Evolutionary conservation across 1,284 basidiomycete genomes (phyloP).

Genomic region (Fomitopsis palustris): DNA sequence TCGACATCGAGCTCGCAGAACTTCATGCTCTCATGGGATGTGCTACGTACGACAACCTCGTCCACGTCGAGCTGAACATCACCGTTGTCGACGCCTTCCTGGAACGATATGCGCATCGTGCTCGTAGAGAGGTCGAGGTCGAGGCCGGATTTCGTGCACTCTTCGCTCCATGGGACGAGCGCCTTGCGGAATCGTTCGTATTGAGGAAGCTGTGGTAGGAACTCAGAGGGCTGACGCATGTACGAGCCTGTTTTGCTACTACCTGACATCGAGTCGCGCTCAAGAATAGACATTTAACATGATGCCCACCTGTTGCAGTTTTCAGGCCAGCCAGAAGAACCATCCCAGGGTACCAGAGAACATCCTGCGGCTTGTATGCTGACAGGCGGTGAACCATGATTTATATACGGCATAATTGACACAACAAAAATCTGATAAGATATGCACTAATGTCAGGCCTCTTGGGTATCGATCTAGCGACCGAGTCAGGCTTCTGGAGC

Average conservation of each 20-base stretch:
- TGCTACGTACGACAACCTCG: background rate
- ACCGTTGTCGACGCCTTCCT: background rate
- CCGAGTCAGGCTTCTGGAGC: background rate
- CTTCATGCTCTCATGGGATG: background rate
- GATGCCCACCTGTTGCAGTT: too few species aligned
- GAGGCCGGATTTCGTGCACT: background rate
- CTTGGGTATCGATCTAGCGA: background rate
- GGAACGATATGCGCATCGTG: background rate
- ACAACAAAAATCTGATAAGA: background rate
- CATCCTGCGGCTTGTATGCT: too few species aligned
- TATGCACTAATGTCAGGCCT: background rate
- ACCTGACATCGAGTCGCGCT: too few species aligned
- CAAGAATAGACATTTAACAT: too few species aligned
- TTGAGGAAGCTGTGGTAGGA: background rate
- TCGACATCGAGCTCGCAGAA: background rate
- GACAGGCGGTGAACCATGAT: too few species aligned
- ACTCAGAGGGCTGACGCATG: too few species aligned
- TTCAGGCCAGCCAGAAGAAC: too few species aligned
- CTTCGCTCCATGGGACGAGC: background rate
- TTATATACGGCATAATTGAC: background rate
- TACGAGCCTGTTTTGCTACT: too few species aligned
- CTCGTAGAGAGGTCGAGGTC: background rate
- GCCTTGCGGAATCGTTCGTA: background rate
- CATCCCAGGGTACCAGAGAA: too few species aligned
- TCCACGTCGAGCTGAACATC: background rate